Evolutionary conservation across 306 rosid species (phyloP), one percentile per base, ranked within the genome.

Genomic region (Mucuna pruriens): DNA sequence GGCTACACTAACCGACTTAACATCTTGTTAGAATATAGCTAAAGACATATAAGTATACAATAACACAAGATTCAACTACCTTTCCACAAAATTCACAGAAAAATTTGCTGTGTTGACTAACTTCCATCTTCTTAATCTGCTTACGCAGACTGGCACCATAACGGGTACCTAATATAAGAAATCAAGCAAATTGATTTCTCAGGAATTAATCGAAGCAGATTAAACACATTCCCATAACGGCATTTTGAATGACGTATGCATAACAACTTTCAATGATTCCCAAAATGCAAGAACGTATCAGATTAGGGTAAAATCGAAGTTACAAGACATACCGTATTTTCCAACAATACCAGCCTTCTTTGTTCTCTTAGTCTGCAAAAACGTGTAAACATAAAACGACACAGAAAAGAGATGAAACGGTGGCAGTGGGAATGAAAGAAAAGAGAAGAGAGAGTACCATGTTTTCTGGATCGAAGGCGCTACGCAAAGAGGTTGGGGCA

Each of bases 81-180:
- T 94, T 94, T 71, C 98, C 97, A 16, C 96, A 94, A 52, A 94
- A 94, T 70, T 94, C 98, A 48, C 97, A 92, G 91, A 94, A 94
- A 58, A 77, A 94, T 23, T 89, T 92, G 88, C 95, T 94, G 83
- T 94, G 96, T 60, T 94, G 97, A 82, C 97, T 94, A 7, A 94
- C 96, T 84, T 94, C 98, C 97, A 94, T 94, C 84, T 94, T 94
- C 86, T 94, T 94, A 61, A 94, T 94, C 93, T 92, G 98, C 90
- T 94, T 94, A 1, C 97, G 88, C 86, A 92, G 84, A 94, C 94
- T 90, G 15, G 97, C 98, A 57, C 98, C 98, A 45, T 94, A 94
- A 0, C 97, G 89, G 85, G 98, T 94, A 68, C 95, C 98, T 94
- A 66, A 16, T 36, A 77, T 3, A 58, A 75, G 45, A 58, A 79